These are phyloP conservation scores for Bipolaris victoriae DNA, from an alignment of 2,329 filamentous ascomycete genomes.

Conservation along the genomic window DNA sequence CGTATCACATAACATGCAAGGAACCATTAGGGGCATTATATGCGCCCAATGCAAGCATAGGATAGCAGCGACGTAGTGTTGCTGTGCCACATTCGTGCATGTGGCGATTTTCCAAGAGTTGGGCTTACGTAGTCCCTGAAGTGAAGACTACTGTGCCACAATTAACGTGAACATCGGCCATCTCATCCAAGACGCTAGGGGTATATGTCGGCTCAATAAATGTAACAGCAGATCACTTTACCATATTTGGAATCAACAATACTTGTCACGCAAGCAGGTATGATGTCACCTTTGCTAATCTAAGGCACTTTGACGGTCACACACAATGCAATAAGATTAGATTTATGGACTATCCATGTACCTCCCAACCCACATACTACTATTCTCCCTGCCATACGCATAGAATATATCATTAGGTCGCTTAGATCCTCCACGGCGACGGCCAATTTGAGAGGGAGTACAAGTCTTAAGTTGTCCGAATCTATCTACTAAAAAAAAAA, in stretches of 20 bases:
- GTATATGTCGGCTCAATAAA: constrained; percentile 3
- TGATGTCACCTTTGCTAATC: background rate
- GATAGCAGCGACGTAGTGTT: too few species aligned
- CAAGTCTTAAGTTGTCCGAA: constrained; percentile 2
- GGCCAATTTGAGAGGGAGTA: background rate
- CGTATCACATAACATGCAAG: background rate
- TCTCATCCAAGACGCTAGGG: background rate
- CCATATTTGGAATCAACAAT: too few species aligned
- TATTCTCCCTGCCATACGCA: background rate
- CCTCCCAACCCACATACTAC: constrained; percentile 7
- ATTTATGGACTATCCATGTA: background rate
- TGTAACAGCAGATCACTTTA: background rate
- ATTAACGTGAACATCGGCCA: background rate
- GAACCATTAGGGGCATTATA: background rate
- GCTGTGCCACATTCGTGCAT: background rate
- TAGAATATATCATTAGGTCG: constrained; percentile 6
- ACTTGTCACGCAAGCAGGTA: background rate
- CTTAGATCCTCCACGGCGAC: constrained; percentile 1
- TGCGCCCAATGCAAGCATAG: too few species aligned
- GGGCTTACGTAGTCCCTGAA: background rate
- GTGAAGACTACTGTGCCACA: constrained; percentile 5
- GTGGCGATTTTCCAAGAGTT: background rate
- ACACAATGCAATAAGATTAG: background rate
- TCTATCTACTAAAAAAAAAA: constrained; percentile 6
- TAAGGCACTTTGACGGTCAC: background rate